phyloP scores from a whole-genome alignment of 768 basidiomycete species.

The Roridomyces roridus region DNA sequence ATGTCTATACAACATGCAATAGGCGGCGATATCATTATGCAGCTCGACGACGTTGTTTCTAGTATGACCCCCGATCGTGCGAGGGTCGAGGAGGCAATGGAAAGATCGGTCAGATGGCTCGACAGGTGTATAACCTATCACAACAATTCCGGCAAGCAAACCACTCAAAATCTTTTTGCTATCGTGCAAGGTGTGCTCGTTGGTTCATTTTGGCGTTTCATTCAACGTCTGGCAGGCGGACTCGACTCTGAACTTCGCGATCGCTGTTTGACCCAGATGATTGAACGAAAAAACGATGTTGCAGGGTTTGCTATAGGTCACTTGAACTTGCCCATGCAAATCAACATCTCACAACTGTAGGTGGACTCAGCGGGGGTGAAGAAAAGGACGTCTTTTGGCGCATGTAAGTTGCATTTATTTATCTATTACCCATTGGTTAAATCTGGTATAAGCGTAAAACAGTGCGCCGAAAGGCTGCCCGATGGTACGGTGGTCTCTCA shows the following conservation, averaged over 20 bases:
- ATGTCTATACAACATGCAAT: conserved; percentile 91
- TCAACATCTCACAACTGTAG: neutral
- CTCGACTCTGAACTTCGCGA: conserved; percentile 74
- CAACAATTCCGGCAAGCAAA: conserved; percentile 65
- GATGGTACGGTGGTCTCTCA: conserved; percentile 24
- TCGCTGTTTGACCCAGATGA: conserved; percentile 82
- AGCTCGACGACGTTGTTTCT: conserved; percentile 91
- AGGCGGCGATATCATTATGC: conserved; percentile 88
- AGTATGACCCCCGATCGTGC: conserved; percentile 77
- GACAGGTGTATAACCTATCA: conserved; percentile 87
- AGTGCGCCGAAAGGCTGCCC: conserved; percentile 81
- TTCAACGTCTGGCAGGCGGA: conserved; percentile 39
- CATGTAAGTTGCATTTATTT: conserved; percentile 57
- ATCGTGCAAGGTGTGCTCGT: conserved; percentile 74
- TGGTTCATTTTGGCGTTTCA: no score
- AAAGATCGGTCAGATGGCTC: conserved; percentile 87
- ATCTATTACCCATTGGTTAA: neutral
- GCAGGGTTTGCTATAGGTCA: conserved; percentile 89
- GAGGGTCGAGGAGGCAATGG: conserved; percentile 88
- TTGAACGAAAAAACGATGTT: conserved; percentile 72
- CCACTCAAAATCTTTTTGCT: conserved; percentile 85
- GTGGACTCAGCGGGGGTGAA: conserved; percentile 87
- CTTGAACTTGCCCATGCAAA: no score
- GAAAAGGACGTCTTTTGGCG: conserved; percentile 91
- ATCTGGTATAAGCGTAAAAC: conserved; percentile 63